A percentile compares a stretch with the other conserved stretches of the same genome.
These are phyloP conservation scores for Vigna unguiculata DNA, from an alignment of 306 rosid genomes.

Conservation along the genomic window DNA sequence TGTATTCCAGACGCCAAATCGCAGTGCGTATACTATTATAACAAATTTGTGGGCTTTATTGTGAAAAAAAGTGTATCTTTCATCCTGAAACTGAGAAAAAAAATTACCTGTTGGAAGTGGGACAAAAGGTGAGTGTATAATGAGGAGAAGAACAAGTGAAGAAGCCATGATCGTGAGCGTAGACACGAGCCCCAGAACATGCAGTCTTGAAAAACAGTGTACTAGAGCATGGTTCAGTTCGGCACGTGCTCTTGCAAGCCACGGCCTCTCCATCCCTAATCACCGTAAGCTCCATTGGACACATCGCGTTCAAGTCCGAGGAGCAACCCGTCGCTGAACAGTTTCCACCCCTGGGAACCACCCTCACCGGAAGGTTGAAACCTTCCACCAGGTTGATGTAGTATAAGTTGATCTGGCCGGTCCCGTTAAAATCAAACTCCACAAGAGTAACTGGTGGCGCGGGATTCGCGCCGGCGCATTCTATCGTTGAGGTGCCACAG, in stretches of 20 bases:
- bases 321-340: not conserved
- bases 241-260: not conserved
- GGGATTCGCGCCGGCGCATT: slow-evolving; percentile 61
- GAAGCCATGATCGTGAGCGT: not conserved
- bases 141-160: not conserved
- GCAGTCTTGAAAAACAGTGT: not conserved
- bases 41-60: too few species aligned
- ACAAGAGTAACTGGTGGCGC: slow-evolving; percentile 69
- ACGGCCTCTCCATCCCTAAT: not conserved
- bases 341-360: slow-evolving; percentile 43
- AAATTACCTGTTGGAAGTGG: not conserved
- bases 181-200: not conserved
- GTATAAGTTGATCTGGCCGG: slow-evolving; percentile 67
- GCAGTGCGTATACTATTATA: too few species aligned
- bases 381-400: slow-evolving; percentile 91
- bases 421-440: slow-evolving; percentile 68
- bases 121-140: not conserved
- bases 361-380: slow-evolving; percentile 67
- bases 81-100: not conserved
- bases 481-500: slow-evolving; percentile 65
- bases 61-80: too few species aligned
- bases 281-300: not conserved
- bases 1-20: too few species aligned
- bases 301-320: not conserved
- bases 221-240: not conserved